Percentiles rank a stretch among this genome's conserved stretches.
phyloP scores from a whole-genome alignment of 2,329 filamentous ascomycete genomes.

The Fusarium austroafricanum region DNA sequence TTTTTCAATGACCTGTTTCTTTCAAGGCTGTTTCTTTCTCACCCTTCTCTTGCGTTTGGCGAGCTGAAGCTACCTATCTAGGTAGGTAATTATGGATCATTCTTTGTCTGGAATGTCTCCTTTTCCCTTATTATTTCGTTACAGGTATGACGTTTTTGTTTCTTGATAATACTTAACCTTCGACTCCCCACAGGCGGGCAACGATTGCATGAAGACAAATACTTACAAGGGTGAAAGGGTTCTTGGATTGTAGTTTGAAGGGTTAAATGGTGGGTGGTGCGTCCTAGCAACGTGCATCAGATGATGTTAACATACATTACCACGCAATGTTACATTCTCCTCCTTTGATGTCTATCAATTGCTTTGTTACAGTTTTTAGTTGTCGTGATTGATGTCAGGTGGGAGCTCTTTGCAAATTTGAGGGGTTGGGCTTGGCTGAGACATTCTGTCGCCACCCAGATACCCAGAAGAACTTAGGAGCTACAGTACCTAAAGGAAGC shows the following conservation, averaged over 20 bases:
- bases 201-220: not conserved
- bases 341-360: constrained; percentile 14
- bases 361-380: constrained; percentile 20
- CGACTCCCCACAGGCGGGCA: constrained; percentile 12
- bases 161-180: constrained; percentile 3
- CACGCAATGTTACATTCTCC: constrained; percentile 34
- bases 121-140: not conserved
- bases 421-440: constrained; percentile 17
- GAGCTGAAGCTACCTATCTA: constrained; percentile 9
- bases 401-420: not conserved
- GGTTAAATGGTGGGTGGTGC: not conserved
- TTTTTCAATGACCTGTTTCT: not conserved
- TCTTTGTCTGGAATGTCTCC: not conserved
- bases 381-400: constrained; percentile 14
- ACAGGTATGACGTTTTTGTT: not conserved
- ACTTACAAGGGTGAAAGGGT: not conserved
- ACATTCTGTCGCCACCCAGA: constrained; percentile 4
- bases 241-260: not conserved
- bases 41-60: not conserved
- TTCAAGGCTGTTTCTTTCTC: not conserved
- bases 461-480: not conserved
- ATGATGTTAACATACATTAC: not conserved
- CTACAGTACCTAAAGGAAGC: not conserved
- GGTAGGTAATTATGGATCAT: constrained; percentile 3
- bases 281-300: not conserved